These are phyloP conservation scores for Saturnispora kantuleensis DNA, from an alignment of 805 yeast genomes.

Conservation along the genomic window DNA sequence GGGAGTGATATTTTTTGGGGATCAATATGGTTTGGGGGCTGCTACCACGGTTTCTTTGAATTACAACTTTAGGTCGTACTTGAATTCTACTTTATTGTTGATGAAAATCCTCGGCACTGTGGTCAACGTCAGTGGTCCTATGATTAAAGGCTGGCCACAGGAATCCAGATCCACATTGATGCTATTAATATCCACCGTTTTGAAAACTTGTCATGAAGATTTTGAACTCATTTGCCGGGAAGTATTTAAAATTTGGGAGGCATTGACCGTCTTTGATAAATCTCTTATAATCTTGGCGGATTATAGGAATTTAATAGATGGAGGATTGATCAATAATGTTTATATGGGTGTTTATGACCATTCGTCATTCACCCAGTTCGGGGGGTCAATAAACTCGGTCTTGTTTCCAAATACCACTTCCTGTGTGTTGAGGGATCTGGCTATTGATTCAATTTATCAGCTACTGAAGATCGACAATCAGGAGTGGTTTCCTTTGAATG, in stretches of 20 bases:
- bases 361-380: conserved; percentile 10
- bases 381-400: neutral
- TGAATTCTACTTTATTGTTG: conserved; percentile 34
- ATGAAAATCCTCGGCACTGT: conserved; percentile 36
- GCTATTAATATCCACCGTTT: conserved; percentile 5
- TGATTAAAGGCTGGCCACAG: conserved; percentile 27
- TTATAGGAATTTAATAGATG: conserved; percentile 26
- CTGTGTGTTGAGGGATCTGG: conserved; percentile 8
- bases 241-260: conserved; percentile 34
- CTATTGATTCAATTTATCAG: conserved; percentile 24
- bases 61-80: conserved; percentile 33
- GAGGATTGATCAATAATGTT: conserved; percentile 26
- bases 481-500: conserved; percentile 11
- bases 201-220: conserved; percentile 32
- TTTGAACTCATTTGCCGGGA: conserved; percentile 30
- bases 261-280: conserved; percentile 38
- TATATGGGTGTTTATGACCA: conserved; percentile 24
- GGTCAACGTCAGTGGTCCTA: conserved; percentile 51
- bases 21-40: conserved; percentile 40
- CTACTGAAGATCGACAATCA: conserved; percentile 18
- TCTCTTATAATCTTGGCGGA: conserved; percentile 13
- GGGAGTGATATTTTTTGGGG: conserved; percentile 32
- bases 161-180: conserved; percentile 19
- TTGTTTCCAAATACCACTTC: conserved; percentile 17
- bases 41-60: conserved; percentile 38